A percentile compares a stretch with the other conserved stretches of the same genome.
Evolutionary conservation across 2,329 filamentous ascomycete genomes (phyloP).

Genomic region (Sporothrix protearum): DNA sequence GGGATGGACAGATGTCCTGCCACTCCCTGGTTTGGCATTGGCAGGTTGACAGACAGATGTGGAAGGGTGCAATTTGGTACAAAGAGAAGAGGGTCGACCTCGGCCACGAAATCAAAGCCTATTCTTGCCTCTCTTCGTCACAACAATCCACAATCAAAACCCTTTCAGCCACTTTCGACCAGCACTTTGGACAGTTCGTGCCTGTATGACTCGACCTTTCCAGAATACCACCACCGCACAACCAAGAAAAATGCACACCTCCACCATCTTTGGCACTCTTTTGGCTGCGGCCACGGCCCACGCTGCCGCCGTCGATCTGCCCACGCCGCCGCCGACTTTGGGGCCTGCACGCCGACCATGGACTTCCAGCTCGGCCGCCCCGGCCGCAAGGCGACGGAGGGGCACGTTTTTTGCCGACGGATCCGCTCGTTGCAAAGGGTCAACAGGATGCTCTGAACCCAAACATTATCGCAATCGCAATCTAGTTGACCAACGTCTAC

Average conservation of each 20-base stretch:
- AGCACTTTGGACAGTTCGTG: too few relatives aligned
- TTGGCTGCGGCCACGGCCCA: conserved; percentile 31
- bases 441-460: conserved; percentile 68
- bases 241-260: conserved; percentile 30
- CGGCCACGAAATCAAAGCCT: neutral
- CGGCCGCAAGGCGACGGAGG: conserved; percentile 54
- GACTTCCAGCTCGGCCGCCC: conserved; percentile 57
- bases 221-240: too few relatives aligned
- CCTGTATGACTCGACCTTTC: too few relatives aligned
- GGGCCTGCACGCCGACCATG: conserved; percentile 54
- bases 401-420: conserved; percentile 67
- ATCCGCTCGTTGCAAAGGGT: conserved; percentile 56
- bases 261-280: conserved; percentile 30
- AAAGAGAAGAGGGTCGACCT: neutral
- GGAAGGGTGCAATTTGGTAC: neutral
- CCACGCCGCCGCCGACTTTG: conserved; percentile 49
- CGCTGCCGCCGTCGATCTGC: conserved; percentile 31
- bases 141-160: neutral
- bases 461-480: conserved; percentile 69
- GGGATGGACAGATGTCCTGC: neutral
- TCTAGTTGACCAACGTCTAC: conserved; percentile 66
- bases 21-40: neutral
- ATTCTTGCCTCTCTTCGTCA: conserved; percentile 26
- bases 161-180: neutral
- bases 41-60: neutral